Percentiles rank a stretch among this genome's conserved stretches.
phyloP scores from a whole-genome alignment of 2,329 filamentous ascomycete species.

The Stagonosporopsis chrysanthemi region DNA sequence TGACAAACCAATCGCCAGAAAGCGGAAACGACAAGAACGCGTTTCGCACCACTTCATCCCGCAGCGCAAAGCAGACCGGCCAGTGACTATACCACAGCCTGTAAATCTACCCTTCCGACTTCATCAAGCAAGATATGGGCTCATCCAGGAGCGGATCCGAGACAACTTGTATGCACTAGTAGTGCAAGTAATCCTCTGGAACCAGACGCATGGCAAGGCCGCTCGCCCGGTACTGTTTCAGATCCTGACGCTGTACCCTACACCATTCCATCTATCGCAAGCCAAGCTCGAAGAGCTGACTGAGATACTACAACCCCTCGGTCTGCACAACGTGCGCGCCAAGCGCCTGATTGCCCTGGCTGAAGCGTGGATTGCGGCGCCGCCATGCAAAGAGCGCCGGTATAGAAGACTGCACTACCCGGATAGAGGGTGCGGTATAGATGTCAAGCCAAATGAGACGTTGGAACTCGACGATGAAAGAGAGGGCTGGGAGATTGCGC shows the following conservation, averaged over 20 bases:
- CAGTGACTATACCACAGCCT: constrained; percentile 24
- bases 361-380: constrained; percentile 68
- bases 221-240: constrained; percentile 79
- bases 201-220: constrained; percentile 75
- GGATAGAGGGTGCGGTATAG: constrained; percentile 28
- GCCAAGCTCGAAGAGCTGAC: constrained; percentile 30
- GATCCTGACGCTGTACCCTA: constrained; percentile 73
- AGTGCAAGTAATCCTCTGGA: constrained; percentile 83
- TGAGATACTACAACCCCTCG: constrained; percentile 34
- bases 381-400: constrained; percentile 66
- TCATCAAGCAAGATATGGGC: constrained; percentile 65
- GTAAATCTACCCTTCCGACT: constrained; percentile 33
- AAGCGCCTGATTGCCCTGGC: constrained; percentile 74
- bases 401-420: constrained; percentile 62
- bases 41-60: constrained; percentile 10
- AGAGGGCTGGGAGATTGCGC: constrained; percentile 80
- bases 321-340: constrained; percentile 59
- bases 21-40: constrained; percentile 4
- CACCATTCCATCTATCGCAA: constrained; percentile 65
- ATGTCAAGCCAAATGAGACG: constrained; percentile 55
- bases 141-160: constrained; percentile 83
- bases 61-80: constrained; percentile 24
- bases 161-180: constrained; percentile 80
- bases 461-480: constrained; percentile 48
- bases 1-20: constrained; percentile 3